Percentiles rank a stretch among this genome's conserved stretches.
Conservation (phyloP, 352 stramenopile species). For the Pythium sukuiense region DNA sequence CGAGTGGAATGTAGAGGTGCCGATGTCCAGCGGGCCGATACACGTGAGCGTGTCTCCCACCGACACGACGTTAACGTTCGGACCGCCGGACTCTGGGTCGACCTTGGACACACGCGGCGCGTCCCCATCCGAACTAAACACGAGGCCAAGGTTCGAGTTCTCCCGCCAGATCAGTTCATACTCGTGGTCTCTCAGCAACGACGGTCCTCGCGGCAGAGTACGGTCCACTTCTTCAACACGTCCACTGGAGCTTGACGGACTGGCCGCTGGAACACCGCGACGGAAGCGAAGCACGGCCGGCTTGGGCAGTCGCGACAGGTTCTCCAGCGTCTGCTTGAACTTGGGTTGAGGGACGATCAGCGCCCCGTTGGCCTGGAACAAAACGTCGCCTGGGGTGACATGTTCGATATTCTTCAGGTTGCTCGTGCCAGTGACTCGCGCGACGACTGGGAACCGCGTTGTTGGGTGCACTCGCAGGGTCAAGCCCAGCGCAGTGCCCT, state of each 20-base stretch:
- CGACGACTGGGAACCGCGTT: conserved; percentile 44
- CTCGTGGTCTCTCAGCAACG: conserved; percentile 61
- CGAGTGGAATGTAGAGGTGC: conserved; percentile 75
- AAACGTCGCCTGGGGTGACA: conserved; percentile 39
- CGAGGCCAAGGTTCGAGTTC: conserved; percentile 78
- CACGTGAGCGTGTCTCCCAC: conserved; percentile 77
- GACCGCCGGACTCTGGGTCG: conserved; percentile 71
- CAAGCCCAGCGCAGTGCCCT: conserved; percentile 40
- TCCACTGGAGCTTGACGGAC: conserved; percentile 13
- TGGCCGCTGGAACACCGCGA: conserved; percentile 34
- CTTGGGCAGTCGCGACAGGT: conserved; percentile 42
- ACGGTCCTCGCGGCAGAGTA: conserved; percentile 44
- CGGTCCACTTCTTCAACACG: conserved; percentile 49
- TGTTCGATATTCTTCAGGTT: conserved; percentile 48
- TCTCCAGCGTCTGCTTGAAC: conserved; percentile 46
- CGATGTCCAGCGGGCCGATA: conserved; percentile 80
- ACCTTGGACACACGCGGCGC: conserved; percentile 83
- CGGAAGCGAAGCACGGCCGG: conserved; percentile 43
- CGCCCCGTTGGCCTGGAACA: conserved; percentile 42
- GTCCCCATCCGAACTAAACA: conserved; percentile 81
- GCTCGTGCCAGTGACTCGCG: conserved; percentile 42
- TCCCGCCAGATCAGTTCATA: conserved; percentile 87
- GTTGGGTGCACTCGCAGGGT: conserved; percentile 43
- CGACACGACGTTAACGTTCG: conserved; percentile 67
- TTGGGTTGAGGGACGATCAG: conserved; percentile 43